These are phyloP conservation scores for Globisporangium viniferum DNA, from an alignment of 352 stramenopile genomes.

Conservation along the genomic window DNA sequence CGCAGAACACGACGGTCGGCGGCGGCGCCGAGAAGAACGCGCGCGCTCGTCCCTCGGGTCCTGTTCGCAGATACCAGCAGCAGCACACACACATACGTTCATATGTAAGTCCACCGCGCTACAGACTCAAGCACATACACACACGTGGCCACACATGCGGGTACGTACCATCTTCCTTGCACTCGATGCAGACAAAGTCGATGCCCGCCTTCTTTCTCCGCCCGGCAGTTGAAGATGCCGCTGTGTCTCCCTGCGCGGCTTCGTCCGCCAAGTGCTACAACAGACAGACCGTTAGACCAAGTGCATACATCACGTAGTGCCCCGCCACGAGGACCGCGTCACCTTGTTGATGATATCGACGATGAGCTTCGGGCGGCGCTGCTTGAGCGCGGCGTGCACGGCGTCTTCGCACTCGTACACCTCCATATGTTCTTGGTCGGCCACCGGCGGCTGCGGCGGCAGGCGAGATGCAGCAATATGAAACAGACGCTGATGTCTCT, in stretches of 20 bases:
- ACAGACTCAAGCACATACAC: neutral
- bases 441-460: neutral
- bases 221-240: constrained; percentile 1
- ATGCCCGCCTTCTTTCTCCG: constrained; percentile 24
- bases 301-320: neutral
- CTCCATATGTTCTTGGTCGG: constrained; percentile 48
- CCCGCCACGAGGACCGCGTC: neutral
- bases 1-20: constrained; percentile 79
- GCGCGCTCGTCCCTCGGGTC: constrained; percentile 67
- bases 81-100: neutral
- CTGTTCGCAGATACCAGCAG: constrained; percentile 20
- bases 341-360: constrained; percentile 79
- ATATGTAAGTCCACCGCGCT: neutral
- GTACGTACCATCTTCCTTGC: constrained; percentile 47
- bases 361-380: constrained; percentile 60
- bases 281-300: neutral
- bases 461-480: neutral
- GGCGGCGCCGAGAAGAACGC: constrained; percentile 83
- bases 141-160: constrained; percentile 7
- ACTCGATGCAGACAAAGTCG: constrained; percentile 80
- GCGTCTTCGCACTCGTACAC: constrained; percentile 76
- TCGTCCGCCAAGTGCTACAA: constrained; percentile 48
- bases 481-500: constrained; percentile 1
- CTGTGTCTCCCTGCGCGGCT: constrained; percentile 23
- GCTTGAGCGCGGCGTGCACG: constrained; percentile 71